Percentiles rank a stretch among this genome's conserved stretches.
phyloP scores from a whole-genome alignment of 2,329 filamentous ascomycete genomes.

The Fusarium liriodendri region DNA sequence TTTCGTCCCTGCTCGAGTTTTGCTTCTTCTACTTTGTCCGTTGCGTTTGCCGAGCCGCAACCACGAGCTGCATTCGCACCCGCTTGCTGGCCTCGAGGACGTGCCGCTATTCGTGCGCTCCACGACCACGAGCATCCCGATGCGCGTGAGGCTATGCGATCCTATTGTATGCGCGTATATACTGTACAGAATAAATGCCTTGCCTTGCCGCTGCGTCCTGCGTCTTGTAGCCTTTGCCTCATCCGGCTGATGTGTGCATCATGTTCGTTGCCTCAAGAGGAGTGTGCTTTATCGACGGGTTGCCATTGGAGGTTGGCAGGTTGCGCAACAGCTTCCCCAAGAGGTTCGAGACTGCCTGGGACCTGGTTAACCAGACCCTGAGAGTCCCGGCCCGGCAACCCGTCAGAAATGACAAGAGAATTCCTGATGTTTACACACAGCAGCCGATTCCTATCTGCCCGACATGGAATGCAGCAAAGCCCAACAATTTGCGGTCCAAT shows the following conservation, averaged over 20 bases:
- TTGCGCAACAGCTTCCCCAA: conserved; percentile 3
- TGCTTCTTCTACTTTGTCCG: conserved; percentile 9
- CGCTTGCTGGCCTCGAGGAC: background rate
- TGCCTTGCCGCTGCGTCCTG: conserved; percentile 9
- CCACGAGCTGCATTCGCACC: background rate
- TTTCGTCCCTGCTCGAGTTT: background rate
- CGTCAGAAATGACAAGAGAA: conserved; percentile 28
- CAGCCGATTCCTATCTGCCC: background rate
- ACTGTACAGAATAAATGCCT: conserved; percentile 1
- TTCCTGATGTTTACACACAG: conserved; percentile 14
- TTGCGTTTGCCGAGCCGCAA: conserved; percentile 19
- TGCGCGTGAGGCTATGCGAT: conserved; percentile 15
- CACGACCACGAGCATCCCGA: background rate
- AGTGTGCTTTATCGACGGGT: conserved; percentile 27
- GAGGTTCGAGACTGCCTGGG: conserved; percentile 29
- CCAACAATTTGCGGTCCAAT: background rate
- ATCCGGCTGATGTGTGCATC: conserved; percentile 5
- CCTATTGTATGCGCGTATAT: conserved; percentile 10
- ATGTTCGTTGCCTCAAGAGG: background rate
- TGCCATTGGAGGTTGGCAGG: conserved; percentile 26
- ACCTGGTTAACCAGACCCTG: conserved; percentile 8
- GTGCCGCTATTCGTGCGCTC: conserved; percentile 3
- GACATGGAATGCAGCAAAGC: background rate
- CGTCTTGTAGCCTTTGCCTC: background rate
- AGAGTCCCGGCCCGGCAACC: conserved; percentile 29